Conservation (phyloP, 2,329 filamentous ascomycete species). For the Talaromyces sp. region DNA sequence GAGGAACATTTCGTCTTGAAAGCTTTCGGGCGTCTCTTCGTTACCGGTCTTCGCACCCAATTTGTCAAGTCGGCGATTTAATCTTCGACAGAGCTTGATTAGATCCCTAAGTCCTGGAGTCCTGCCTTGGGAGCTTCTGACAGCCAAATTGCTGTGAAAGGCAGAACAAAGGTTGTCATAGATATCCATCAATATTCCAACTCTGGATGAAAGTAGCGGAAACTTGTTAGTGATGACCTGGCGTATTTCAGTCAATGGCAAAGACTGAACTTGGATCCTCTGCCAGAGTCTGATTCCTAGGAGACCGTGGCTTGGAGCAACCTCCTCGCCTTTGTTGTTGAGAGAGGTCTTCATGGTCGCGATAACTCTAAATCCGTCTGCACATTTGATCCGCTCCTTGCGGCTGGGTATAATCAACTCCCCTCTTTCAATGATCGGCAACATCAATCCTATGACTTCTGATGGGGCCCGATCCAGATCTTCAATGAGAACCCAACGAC, state of each 20-base stretch:
- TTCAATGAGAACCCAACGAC: constrained; percentile 94
- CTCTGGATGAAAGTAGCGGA: constrained; percentile 58
- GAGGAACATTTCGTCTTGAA: constrained; percentile 79
- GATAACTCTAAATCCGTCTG: constrained; percentile 81
- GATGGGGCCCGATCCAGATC: constrained; percentile 92
- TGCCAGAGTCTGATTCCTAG: constrained; percentile 86
- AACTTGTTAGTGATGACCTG: constrained; percentile 68
- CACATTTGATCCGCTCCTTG: constrained; percentile 77
- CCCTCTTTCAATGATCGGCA: constrained; percentile 88
- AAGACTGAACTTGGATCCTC: constrained; percentile 62
- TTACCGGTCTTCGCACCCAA: constrained; percentile 59
- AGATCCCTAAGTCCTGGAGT: constrained; percentile 70
- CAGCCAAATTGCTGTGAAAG: constrained; percentile 33
- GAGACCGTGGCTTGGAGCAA: constrained; percentile 61
- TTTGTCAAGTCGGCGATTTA: constrained; percentile 59
- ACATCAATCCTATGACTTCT: constrained; percentile 86
- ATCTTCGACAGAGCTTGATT: constrained; percentile 82
- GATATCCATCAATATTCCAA: constrained; percentile 52
- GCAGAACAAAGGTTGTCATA: constrained; percentile 43
- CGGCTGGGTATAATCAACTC: constrained; percentile 85
- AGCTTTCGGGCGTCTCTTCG: constrained; percentile 67
- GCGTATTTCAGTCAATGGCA: constrained; percentile 64
- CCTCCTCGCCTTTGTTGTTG: constrained; percentile 65
- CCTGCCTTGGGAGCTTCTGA: constrained; percentile 42
- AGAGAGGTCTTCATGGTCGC: constrained; percentile 75